Percentiles rank a stretch among this genome's conserved stretches.
These are phyloP conservation scores for Sphagnum tenellum DNA, from an alignment of 225 moss, liverwort and hornwort species.

Conservation along the genomic window DNA sequence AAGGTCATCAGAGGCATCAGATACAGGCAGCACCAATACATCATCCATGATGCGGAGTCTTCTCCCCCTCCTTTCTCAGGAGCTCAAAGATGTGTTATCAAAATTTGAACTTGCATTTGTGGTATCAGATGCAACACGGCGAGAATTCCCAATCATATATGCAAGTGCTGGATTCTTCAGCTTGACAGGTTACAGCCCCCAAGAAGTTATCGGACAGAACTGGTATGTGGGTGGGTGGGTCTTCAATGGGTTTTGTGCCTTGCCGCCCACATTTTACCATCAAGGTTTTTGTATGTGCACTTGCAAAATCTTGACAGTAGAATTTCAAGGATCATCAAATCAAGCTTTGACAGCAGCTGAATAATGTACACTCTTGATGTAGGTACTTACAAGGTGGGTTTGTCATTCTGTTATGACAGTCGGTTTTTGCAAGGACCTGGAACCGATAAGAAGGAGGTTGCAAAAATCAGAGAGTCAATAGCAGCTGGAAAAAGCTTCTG, in stretches of 20 bases:
- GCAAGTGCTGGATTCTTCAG: slow-evolving; percentile 79
- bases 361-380: too few relatives aligned
- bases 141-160: slow-evolving; percentile 61
- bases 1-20: background rate
- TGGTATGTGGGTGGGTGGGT: slow-evolving; percentile 18
- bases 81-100: slow-evolving; percentile 63
- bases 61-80: slow-evolving; percentile 21
- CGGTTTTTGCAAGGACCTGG: slow-evolving; percentile 57
- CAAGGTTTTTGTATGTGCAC: too few relatives aligned
- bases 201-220: slow-evolving; percentile 63
- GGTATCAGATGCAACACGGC: slow-evolving; percentile 56
- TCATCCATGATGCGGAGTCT: too few relatives aligned
- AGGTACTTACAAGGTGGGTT: too few relatives aligned
- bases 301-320: too few relatives aligned
- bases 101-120: slow-evolving; percentile 84
- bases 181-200: slow-evolving; percentile 71
- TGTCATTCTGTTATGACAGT: slow-evolving; percentile 5
- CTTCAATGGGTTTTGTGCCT: too few relatives aligned
- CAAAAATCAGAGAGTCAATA: slow-evolving; percentile 39
- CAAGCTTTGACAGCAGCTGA: too few relatives aligned
- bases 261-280: too few relatives aligned
- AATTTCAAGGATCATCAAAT: too few relatives aligned
- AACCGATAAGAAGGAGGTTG: slow-evolving; percentile 40
- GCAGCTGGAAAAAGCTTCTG: slow-evolving; percentile 39
- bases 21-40: too few relatives aligned